These are phyloP conservation scores for Smittium mucronatum DNA, from an alignment of 371 early-diverging fungal species.

Conservation along the genomic window DNA sequence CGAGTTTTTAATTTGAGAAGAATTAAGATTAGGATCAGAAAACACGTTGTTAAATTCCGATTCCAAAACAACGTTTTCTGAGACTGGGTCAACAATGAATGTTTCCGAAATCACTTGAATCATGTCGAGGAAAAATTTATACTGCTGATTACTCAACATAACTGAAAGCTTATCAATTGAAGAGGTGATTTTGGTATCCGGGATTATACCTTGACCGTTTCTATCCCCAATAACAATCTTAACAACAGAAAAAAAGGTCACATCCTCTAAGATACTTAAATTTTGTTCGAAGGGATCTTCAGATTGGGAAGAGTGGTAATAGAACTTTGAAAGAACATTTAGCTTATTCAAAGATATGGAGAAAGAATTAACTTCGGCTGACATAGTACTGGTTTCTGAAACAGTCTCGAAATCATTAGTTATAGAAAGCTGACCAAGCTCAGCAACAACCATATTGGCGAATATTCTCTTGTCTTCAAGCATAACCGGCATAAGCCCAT, in stretches of 20 bases:
- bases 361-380: conserved; percentile 27
- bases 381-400: conserved; percentile 21
- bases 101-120: conserved; percentile 43
- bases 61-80: not conserved
- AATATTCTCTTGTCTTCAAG: not conserved
- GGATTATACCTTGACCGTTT: conserved; percentile 24
- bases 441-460: conserved; percentile 50
- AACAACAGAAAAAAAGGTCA: conserved; percentile 57
- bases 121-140: conserved; percentile 52
- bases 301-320: conserved; percentile 18
- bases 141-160: conserved; percentile 66
- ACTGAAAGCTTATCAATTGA: conserved; percentile 62
- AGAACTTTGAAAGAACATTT: conserved; percentile 35
- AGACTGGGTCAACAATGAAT: conserved; percentile 32
- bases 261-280: conserved; percentile 68
- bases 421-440: conserved; percentile 79
- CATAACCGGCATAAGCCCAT: conserved; percentile 26
- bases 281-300: conserved; percentile 28
- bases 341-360: conserved; percentile 45
- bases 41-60: not conserved
- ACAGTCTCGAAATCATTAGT: conserved; percentile 48
- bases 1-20: not conserved
- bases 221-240: not conserved
- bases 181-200: conserved; percentile 45
- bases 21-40: not conserved